These are phyloP conservation scores for Salix brachista DNA, from an alignment of 345 rosid genomes.

Conservation along the genomic window DNA sequence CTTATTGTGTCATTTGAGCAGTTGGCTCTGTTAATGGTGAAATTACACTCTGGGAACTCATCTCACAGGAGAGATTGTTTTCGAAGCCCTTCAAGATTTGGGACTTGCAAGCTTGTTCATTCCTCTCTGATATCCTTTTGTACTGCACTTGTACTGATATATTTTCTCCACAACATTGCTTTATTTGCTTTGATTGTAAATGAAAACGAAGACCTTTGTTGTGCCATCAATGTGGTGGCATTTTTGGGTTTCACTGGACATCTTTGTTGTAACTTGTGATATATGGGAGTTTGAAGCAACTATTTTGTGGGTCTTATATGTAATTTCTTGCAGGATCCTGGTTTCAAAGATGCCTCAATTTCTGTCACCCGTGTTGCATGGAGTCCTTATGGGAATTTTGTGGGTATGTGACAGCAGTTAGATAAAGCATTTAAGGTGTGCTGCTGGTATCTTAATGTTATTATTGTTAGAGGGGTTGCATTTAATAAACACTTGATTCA, in stretches of 20 bases:
- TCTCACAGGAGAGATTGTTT: conserved; percentile 53
- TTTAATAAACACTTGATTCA: conserved; percentile 69
- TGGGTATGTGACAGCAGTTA: conserved; percentile 35
- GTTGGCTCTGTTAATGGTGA: conserved; percentile 83
- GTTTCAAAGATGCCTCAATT: conserved; percentile 22
- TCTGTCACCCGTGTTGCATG: conserved; percentile 31
- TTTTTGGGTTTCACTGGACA: not conserved
- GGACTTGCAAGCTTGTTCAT: conserved; percentile 52
- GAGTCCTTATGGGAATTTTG: conserved; percentile 34
- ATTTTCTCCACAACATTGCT: not conserved
- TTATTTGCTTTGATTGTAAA: not conserved
- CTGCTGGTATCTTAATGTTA: conserved; percentile 23
- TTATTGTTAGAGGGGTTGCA: conserved; percentile 58
- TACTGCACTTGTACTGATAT: conserved; percentile 1
- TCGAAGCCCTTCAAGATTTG: conserved; percentile 73
- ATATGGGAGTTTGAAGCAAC: conserved; percentile 5
- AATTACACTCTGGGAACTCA: conserved; percentile 75
- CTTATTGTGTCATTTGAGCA: conserved; percentile 36
- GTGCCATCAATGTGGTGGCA: not conserved
- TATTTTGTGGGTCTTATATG: conserved; percentile 1
- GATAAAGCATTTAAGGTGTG: not conserved
- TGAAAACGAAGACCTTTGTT: not conserved
- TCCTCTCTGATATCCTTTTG: conserved; percentile 29
- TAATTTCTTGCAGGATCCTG: conserved; percentile 21
- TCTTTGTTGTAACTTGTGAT: not conserved